These are phyloP conservation scores for Citrullus amarus DNA, from an alignment of 306 rosid species.

Conservation along the genomic window DNA sequence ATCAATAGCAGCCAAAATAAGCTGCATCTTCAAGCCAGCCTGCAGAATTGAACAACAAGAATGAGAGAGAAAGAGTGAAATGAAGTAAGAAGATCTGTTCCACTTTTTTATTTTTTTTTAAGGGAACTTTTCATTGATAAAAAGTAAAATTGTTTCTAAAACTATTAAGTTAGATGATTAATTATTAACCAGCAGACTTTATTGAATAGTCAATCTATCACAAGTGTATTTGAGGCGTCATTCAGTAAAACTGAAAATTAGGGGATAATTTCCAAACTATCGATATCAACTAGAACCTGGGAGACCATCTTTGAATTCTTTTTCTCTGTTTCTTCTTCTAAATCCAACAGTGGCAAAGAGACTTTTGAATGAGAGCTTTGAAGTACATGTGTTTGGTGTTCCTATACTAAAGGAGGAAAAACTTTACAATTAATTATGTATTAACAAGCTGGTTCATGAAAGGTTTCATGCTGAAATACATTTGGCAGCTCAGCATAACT, in stretches of 20 bases:
- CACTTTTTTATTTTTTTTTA: too few relatives aligned
- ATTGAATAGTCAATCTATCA: neutral
- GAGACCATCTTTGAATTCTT: neutral
- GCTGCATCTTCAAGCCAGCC: conserved; percentile 99
- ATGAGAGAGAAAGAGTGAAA: neutral
- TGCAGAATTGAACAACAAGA: conserved; percentile 26
- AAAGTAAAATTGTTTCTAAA: neutral
- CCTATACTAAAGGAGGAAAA: neutral
- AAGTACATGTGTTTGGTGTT: neutral
- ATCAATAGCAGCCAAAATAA: conserved; percentile 93
- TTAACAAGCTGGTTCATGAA: neutral
- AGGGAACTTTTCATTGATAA: neutral
- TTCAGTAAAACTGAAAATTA: neutral
- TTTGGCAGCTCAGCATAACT: neutral
- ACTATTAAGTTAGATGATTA: neutral
- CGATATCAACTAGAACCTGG: neutral
- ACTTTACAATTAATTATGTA: neutral
- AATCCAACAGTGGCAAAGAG: neutral
- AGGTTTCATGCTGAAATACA: neutral
- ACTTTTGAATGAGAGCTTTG: neutral
- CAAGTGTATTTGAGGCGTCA: neutral
- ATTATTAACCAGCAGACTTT: neutral
- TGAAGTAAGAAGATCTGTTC: neutral
- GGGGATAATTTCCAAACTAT: neutral
- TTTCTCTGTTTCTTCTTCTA: neutral